A percentile compares a stretch with the other conserved stretches of the same genome.
phyloP scores from a whole-genome alignment of 2,329 filamentous ascomycete species.

The Grosmannia penicillata region DNA sequence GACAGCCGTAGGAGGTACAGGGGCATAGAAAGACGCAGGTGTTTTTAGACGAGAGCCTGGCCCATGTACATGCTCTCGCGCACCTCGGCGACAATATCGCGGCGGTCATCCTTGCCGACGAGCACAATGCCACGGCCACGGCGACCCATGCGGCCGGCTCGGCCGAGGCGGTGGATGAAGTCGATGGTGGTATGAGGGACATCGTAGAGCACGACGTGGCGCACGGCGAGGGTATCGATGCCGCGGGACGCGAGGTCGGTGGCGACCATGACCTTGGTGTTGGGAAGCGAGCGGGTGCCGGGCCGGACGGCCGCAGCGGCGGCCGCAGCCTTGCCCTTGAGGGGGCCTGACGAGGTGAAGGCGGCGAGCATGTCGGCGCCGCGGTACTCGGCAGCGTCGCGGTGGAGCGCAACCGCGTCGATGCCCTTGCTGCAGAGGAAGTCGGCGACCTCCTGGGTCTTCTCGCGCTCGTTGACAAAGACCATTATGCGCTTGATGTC shows the following conservation, averaged over 20 bases:
- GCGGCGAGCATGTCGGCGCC: constrained; percentile 61
- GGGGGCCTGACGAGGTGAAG: constrained; percentile 46
- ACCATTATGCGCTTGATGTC: constrained; percentile 59
- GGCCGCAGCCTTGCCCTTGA: constrained; percentile 11
- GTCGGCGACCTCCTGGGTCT: constrained; percentile 59
- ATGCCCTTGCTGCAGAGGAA: constrained; percentile 78
- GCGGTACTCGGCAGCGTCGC: constrained; percentile 67
- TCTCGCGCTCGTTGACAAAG: constrained; percentile 14
- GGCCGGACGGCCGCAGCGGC: constrained; percentile 5
- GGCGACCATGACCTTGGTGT: constrained; percentile 83
- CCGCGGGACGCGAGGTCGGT: constrained; percentile 87
- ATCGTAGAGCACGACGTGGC: constrained; percentile 87
- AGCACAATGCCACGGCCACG: constrained; percentile 81
- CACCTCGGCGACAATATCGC: constrained; percentile 83
- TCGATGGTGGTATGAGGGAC: constrained; percentile 97
- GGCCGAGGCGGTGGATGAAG: constrained; percentile 89
- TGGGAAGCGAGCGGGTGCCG: constrained; percentile 41
- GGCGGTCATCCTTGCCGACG: constrained; percentile 76
- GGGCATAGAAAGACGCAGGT: no score
- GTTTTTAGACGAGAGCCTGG: constrained; percentile 60
- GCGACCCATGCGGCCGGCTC: constrained; percentile 84
- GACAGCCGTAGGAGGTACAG: background rate
- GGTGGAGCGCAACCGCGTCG: constrained; percentile 69
- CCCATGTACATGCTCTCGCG: constrained; percentile 78
- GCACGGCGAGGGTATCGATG: constrained; percentile 84